Evolutionary conservation across 352 stramenopile species (phyloP), one percentile per base, ranked within the genome.

Genomic region (Pythium plurisporium): DNA sequence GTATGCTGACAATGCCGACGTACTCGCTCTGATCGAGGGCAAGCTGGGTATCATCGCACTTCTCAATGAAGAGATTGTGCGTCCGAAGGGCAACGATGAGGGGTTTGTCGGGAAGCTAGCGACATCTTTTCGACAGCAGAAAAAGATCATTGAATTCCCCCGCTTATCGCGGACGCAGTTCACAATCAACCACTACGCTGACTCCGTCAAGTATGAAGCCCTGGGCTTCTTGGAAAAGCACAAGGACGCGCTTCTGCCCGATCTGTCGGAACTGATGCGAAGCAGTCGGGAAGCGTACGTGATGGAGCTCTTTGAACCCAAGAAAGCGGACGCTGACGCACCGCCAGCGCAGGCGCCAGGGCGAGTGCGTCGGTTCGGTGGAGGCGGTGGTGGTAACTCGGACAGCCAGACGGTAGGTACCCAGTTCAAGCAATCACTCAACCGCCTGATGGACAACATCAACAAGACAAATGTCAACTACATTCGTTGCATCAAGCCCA

Each of bases 401-500:
- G 81, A 79, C n/a, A 70, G 90, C 41, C 77, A 72, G 14, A 94
- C 75, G 12, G 82, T 92, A 38, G 82, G 80, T 23, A 94, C 82
- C 15, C 86, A 99, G 65, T 99, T 99, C 72, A 95, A 95, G 50
- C 82, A 92, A 44, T 97, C 96, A 70, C 71, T 99, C 10, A 78
- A 67, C 12, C 79, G 96, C 53, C 78, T 99, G 41, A 96, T 99
- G 65, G 87, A 80, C n/a, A 97, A 91, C 33, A 94, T 99, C 29
- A 90, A 98, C 62, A 76, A 76, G 6, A 99, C 95, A 0, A 87
- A 97, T 51, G 95, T 98, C 15, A 96, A 99, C 66, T 99, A 99
- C 64, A 96, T 99, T 45, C 87, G 97, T 34, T 99, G 97, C 73
- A 98, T 99, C 56, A 99, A 99, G 79, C 96, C 97, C 0, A 99